phyloP scores from a whole-genome alignment of 2,329 filamentous ascomycete genomes.

The Ophioceras dolichostomum region DNA sequence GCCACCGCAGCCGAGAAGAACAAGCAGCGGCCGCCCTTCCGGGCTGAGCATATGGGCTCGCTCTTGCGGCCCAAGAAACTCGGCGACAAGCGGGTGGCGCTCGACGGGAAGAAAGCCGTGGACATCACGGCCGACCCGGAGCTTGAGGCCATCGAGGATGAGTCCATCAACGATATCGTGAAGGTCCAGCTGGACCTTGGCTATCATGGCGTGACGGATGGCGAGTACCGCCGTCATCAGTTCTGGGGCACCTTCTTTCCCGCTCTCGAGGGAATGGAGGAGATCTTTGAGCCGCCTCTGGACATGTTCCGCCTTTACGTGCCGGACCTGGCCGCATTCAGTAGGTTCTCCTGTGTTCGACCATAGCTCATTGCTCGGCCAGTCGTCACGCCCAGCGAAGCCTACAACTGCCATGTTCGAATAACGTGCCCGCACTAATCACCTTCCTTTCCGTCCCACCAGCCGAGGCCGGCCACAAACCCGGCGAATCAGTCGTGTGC shows the following conservation, averaged over 20 bases:
- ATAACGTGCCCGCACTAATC: too few relatives aligned
- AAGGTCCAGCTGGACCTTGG: slow-evolving; percentile 56
- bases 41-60: slow-evolving; percentile 22
- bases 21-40: slow-evolving; percentile 20
- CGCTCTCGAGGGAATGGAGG: slow-evolving; percentile 35
- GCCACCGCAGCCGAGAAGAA: too few relatives aligned
- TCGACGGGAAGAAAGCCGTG: slow-evolving; percentile 22
- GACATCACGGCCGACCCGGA: slow-evolving; percentile 24
- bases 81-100: slow-evolving; percentile 36
- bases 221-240: slow-evolving; percentile 50
- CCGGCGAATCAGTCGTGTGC: slow-evolving; percentile 31
- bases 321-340: slow-evolving; percentile 41
- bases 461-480: slow-evolving; percentile 32
- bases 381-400: too few relatives aligned
- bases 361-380: too few relatives aligned
- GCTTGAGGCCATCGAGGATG: slow-evolving; percentile 59
- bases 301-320: slow-evolving; percentile 41
- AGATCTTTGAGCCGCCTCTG: slow-evolving; percentile 36
- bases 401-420: too few relatives aligned
- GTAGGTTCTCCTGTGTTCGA: too few relatives aligned
- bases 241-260: slow-evolving; percentile 43
- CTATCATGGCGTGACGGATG: slow-evolving; percentile 54
- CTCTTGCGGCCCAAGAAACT: slow-evolving; percentile 20
- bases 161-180: slow-evolving; percentile 54
- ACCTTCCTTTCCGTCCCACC: too few relatives aligned